phyloP scores from a whole-genome alignment of 2,329 filamentous ascomycete species.

The Chrysoporthe deuterocubensis region DNA sequence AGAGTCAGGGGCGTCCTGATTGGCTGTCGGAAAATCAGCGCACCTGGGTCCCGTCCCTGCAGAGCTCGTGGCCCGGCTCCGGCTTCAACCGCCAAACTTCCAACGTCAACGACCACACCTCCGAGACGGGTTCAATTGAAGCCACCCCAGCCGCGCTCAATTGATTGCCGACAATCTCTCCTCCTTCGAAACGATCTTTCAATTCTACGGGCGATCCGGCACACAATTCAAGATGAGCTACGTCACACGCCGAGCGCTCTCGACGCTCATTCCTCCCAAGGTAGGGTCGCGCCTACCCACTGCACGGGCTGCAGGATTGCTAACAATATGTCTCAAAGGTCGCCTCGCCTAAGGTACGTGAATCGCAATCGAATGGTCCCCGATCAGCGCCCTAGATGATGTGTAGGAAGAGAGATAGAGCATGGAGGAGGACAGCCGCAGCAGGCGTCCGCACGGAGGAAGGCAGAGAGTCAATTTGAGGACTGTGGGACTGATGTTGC shows the following conservation, averaged over 20 bases:
- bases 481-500: slow-evolving; percentile 12
- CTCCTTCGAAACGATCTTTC: neutral
- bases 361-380: slow-evolving; percentile 21
- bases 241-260: slow-evolving; percentile 87
- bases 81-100: slow-evolving; percentile 25
- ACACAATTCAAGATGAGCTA: slow-evolving; percentile 79
- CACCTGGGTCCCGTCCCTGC: slow-evolving; percentile 33
- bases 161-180: slow-evolving; percentile 37
- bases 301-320: slow-evolving; percentile 33
- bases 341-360: slow-evolving; percentile 81
- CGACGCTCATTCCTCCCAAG: slow-evolving; percentile 99
- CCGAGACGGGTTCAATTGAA: slow-evolving; percentile 31
- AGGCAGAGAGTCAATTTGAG: neutral
- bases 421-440: neutral
- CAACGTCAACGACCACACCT: slow-evolving; percentile 26
- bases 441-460: neutral
- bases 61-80: slow-evolving; percentile 28
- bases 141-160: slow-evolving; percentile 38
- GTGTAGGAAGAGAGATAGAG: neutral
- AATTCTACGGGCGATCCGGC: slow-evolving; percentile 18
- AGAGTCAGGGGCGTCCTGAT: slow-evolving; percentile 27
- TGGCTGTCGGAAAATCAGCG: slow-evolving; percentile 41
- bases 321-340: slow-evolving; percentile 59
- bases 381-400: neutral
- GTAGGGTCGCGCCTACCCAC: slow-evolving; percentile 53